These are phyloP conservation scores for Calonectria ilicicola DNA, from an alignment of 2,329 filamentous ascomycete species.

Conservation along the genomic window DNA sequence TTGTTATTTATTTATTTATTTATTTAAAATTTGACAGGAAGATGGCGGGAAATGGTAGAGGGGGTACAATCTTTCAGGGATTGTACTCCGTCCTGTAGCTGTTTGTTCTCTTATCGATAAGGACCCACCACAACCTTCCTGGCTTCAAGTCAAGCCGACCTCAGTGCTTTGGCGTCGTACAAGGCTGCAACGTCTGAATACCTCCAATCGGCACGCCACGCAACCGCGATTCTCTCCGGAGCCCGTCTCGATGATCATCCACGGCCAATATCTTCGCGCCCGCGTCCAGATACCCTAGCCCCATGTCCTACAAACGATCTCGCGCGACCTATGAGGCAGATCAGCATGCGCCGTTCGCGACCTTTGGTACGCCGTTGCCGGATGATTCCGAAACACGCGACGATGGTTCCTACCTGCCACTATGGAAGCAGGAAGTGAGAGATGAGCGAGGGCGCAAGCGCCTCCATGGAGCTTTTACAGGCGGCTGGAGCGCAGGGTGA, in stretches of 20 bases:
- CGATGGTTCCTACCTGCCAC: constrained; percentile 89
- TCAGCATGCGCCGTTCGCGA: constrained; percentile 77
- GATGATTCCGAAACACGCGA: constrained; percentile 83
- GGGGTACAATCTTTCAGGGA: too few species aligned
- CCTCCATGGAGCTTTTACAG: constrained; percentile 95
- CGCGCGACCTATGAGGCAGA: constrained; percentile 84
- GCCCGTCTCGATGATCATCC: constrained; percentile 14
- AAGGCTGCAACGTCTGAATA: not conserved
- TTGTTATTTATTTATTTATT: too few species aligned
- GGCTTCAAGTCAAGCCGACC: not conserved
- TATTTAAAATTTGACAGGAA: too few species aligned
- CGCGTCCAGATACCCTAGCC: constrained; percentile 24
- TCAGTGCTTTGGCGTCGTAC: constrained; percentile 6
- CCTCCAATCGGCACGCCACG: not conserved
- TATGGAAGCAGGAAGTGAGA: constrained; percentile 99
- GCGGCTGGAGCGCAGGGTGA: constrained; percentile 96
- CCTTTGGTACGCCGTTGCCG: constrained; percentile 88
- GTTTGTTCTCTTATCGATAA: constrained; percentile 21
- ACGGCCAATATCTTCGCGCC: constrained; percentile 1
- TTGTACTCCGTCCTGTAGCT: too few species aligned
- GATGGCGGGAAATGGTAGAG: too few species aligned
- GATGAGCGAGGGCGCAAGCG: constrained; percentile 92
- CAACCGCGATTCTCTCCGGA: not conserved
- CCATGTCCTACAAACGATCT: constrained; percentile 85
- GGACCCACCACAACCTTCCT: constrained; percentile 12